Conservation (phyloP, 441 rosid species). For the Erysimum cheiri region DNA sequence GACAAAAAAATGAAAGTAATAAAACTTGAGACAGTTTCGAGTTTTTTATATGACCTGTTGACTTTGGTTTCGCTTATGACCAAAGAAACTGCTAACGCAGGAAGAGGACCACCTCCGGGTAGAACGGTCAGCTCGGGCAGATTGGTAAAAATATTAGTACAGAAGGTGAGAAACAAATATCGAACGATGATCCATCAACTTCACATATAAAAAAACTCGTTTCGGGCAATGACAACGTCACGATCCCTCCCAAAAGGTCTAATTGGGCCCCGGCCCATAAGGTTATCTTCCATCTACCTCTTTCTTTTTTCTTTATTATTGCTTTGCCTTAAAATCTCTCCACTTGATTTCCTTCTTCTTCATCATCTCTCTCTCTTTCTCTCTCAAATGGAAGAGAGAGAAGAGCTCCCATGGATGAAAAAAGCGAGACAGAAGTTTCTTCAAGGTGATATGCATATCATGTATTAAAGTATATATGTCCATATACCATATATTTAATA, state of each 20-base stretch:
- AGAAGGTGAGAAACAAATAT: too few relatives aligned
- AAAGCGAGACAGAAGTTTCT: conserved; percentile 46
- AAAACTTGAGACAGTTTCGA: conserved; percentile 30
- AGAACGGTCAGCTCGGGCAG: conserved; percentile 46
- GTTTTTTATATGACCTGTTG: conserved; percentile 42
- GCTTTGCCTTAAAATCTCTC: conserved; percentile 25
- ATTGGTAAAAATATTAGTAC: too few relatives aligned
- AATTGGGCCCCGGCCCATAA: conserved; percentile 47
- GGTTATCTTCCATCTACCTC: conserved; percentile 9
- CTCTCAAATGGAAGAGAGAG: conserved; percentile 45
- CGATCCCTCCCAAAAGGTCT: conserved; percentile 42
- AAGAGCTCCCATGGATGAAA: conserved; percentile 46
- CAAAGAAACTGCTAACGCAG: conserved; percentile 30
- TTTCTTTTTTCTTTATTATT: not conserved
- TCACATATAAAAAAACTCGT: conserved; percentile 44
- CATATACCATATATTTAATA: not conserved
- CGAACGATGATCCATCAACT: conserved; percentile 43
- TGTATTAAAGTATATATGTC: not conserved
- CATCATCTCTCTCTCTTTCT: conserved; percentile 7
- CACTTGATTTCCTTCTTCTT: conserved; percentile 28
- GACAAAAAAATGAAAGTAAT: not conserved
- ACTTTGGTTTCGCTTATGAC: conserved; percentile 36
- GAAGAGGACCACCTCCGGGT: conserved; percentile 40
- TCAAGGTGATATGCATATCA: conserved; percentile 49
- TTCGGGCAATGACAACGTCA: conserved; percentile 58